A percentile compares a stretch with the other conserved stretches of the same genome.
Evolutionary conservation across 2,329 filamentous ascomycete species (phyloP).

Genomic region (Metarhizium anisopliae): DNA sequence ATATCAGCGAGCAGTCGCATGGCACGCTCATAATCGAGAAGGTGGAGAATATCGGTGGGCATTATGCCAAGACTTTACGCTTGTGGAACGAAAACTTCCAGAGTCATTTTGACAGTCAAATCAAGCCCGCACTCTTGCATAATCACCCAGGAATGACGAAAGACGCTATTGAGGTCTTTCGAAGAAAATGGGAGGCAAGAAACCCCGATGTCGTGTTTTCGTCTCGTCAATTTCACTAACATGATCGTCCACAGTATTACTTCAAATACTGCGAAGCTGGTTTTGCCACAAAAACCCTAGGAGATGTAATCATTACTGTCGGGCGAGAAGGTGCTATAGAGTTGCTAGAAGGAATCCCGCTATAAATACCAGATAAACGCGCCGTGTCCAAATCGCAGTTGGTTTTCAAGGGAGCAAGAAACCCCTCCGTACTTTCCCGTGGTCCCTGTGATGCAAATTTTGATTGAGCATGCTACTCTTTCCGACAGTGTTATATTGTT

Average conservation of each 20-base stretch:
- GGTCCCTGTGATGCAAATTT: not conserved
- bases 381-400: not conserved
- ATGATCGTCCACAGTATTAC: conserved; percentile 45
- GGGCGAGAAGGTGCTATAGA: conserved; percentile 55
- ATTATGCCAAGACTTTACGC: conserved; percentile 61
- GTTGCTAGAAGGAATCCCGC: conserved; percentile 61
- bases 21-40: conserved; percentile 57
- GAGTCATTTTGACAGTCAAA: conserved; percentile 49
- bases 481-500: not conserved
- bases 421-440: not conserved
- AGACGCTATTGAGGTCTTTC: conserved; percentile 57
- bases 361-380: conserved; percentile 26
- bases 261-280: conserved; percentile 69
- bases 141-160: conserved; percentile 52
- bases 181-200: conserved; percentile 59
- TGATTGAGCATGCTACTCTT: not conserved
- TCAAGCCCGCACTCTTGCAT: conserved; percentile 48
- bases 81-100: conserved; percentile 61
- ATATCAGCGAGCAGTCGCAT: conserved; percentile 51
- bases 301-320: conserved; percentile 64
- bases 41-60: conserved; percentile 64
- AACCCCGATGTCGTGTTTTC: not conserved
- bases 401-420: not conserved
- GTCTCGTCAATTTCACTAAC: conserved; percentile 7
- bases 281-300: conserved; percentile 62